Conservation (phyloP, 1,284 basidiomycete genomes). For the Kwoniella shivajii region DNA sequence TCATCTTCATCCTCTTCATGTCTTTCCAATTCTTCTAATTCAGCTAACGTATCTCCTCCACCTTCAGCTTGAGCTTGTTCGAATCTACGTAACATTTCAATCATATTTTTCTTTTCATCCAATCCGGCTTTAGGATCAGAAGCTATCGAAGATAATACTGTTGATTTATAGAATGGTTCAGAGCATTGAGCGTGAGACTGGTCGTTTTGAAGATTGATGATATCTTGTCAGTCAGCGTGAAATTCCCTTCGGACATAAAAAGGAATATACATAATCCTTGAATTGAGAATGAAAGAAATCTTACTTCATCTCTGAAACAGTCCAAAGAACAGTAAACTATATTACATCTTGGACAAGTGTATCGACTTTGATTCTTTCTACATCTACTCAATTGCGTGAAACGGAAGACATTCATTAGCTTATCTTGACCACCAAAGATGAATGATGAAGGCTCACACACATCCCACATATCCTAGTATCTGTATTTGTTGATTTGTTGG, state of each 20-base stretch:
- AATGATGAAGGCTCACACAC: conserved; percentile 28
- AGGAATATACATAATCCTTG: too few relatives aligned
- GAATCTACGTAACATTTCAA: conserved; percentile 51
- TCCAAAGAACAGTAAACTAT: conserved; percentile 52
- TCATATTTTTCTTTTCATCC: conserved; percentile 50
- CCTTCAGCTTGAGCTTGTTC: conserved; percentile 40
- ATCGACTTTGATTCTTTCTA: conserved; percentile 43
- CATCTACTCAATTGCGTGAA: conserved; percentile 33
- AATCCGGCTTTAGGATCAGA: conserved; percentile 35
- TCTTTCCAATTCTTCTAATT: conserved; percentile 29
- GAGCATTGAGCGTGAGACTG: conserved; percentile 53
- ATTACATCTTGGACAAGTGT: conserved; percentile 54
- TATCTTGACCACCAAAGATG: not conserved
- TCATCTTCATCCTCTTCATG: conserved; percentile 35
- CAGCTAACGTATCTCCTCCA: conserved; percentile 7
- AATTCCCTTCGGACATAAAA: too few relatives aligned
- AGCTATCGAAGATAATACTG: conserved; percentile 42
- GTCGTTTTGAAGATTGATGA: not conserved
- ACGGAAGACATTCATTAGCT: not conserved
- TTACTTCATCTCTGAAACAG: conserved; percentile 48
- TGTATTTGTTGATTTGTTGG: conserved; percentile 27
- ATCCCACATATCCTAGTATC: conserved; percentile 41
- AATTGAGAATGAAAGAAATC: not conserved
- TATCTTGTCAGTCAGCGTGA: too few relatives aligned
- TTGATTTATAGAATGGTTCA: conserved; percentile 51